Percentiles rank a stretch among this genome's conserved stretches.
These are phyloP conservation scores for Cercospora janseana DNA, from an alignment of 2,329 filamentous ascomycete genomes.

Conservation along the genomic window DNA sequence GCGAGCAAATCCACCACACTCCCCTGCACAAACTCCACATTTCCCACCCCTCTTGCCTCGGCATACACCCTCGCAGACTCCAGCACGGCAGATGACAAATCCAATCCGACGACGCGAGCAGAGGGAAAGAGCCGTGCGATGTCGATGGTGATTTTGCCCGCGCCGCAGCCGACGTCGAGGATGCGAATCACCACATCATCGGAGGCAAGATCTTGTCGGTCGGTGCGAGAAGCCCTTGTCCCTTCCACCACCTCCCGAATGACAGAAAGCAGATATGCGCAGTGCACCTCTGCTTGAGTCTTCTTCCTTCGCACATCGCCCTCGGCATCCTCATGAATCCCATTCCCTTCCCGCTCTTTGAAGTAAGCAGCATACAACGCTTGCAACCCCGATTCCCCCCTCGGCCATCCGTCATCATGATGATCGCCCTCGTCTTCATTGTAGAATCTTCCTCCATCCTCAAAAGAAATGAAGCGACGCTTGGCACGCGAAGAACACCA, in stretches of 20 bases:
- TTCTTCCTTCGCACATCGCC: background rate
- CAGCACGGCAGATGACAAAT: conserved; percentile 37
- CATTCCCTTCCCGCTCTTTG: background rate
- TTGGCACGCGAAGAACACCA: conserved; percentile 1
- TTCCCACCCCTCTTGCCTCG: conserved; percentile 41
- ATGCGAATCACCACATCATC: conserved; percentile 37
- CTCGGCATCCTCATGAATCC: background rate
- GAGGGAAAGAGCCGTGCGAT: conserved; percentile 31
- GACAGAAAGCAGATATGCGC: conserved; percentile 21
- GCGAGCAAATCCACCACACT: conserved; percentile 95
- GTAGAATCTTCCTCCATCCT: background rate
- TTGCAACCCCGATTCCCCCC: background rate
- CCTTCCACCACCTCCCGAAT: too few relatives aligned
- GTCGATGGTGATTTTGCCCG: conserved; percentile 41
- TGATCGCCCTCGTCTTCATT: background rate
- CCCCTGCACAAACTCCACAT: conserved; percentile 83
- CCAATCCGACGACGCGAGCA: conserved; percentile 38
- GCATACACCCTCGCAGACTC: conserved; percentile 37
- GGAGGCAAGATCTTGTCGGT: too few relatives aligned
- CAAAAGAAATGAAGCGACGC: background rate
- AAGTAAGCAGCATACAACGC: background rate
- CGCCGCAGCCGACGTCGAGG: conserved; percentile 41
- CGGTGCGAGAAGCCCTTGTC: too few relatives aligned
- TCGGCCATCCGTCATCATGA: background rate
- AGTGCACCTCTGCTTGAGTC: conserved; percentile 4